Conservation (phyloP, 331 rosid species). For the Pyracantha coccinea region DNA sequence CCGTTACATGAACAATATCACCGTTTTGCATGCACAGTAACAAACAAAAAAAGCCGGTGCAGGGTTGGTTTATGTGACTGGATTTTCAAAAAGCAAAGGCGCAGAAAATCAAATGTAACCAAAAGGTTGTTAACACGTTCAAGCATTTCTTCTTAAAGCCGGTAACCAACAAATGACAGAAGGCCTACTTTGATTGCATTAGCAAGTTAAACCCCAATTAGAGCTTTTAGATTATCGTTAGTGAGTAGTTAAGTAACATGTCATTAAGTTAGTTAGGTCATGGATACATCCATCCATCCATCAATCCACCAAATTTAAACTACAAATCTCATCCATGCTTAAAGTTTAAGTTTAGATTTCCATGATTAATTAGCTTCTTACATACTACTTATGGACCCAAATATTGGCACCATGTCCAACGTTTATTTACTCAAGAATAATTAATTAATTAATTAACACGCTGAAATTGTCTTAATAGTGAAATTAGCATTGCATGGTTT, state of each 20-base stretch:
- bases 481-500: too few relatives aligned
- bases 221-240: background rate
- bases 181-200: conserved; percentile 11
- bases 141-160: conserved; percentile 50
- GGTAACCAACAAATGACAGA: conserved; percentile 29
- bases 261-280: conserved; percentile 57
- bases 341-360: conserved; percentile 26
- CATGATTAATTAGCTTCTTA: background rate
- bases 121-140: conserved; percentile 45
- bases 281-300: conserved; percentile 12
- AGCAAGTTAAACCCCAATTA: background rate
- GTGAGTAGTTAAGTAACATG: conserved; percentile 43
- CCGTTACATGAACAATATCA: background rate
- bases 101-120: background rate
- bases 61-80: conserved; percentile 11
- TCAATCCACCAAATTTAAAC: conserved; percentile 11
- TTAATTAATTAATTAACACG: background rate
- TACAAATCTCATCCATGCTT: conserved; percentile 41
- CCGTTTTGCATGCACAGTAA: background rate
- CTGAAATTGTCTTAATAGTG: background rate
- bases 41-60: background rate
- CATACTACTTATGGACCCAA: background rate
- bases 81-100: conserved; percentile 8
- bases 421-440: background rate
- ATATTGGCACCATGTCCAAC: background rate